These are phyloP conservation scores for Amanita rubescens DNA, from an alignment of 768 basidiomycete genomes.

Conservation along the genomic window DNA sequence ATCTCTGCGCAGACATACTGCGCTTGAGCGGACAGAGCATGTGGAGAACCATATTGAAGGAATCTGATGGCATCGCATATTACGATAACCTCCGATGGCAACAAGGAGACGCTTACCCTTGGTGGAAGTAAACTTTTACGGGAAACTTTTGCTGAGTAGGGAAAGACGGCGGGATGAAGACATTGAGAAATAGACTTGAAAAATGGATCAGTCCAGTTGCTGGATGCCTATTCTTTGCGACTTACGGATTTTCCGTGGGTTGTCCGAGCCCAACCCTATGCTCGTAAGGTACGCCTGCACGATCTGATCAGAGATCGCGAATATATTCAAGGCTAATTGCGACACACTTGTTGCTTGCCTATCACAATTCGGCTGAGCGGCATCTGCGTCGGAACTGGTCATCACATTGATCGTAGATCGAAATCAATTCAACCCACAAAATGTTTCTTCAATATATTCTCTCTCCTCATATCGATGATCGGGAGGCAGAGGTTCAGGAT, in stretches of 20 bases:
- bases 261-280: constrained; percentile 61
- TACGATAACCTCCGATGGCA: not conserved
- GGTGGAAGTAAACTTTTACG: constrained; percentile 72
- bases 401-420: not conserved
- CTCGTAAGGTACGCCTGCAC: constrained; percentile 31
- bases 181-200: constrained; percentile 55
- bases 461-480: constrained; percentile 49
- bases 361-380: constrained; percentile 54
- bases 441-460: constrained; percentile 53
- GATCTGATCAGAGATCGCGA: not conserved
- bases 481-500: constrained; percentile 49
- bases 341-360: constrained; percentile 52
- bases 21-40: constrained; percentile 49
- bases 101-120: constrained; percentile 41
- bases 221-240: not conserved
- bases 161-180: constrained; percentile 50
- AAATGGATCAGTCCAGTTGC: not conserved
- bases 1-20: constrained; percentile 60
- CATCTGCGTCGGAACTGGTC: constrained; percentile 32
- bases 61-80: constrained; percentile 36
- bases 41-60: constrained; percentile 74
- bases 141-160: constrained; percentile 39
- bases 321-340: not conserved
- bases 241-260: constrained; percentile 67
- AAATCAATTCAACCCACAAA: constrained; percentile 26